These are phyloP conservation scores for Neonectria sp. DNA, from an alignment of 2,329 filamentous ascomycete genomes.

Conservation along the genomic window DNA sequence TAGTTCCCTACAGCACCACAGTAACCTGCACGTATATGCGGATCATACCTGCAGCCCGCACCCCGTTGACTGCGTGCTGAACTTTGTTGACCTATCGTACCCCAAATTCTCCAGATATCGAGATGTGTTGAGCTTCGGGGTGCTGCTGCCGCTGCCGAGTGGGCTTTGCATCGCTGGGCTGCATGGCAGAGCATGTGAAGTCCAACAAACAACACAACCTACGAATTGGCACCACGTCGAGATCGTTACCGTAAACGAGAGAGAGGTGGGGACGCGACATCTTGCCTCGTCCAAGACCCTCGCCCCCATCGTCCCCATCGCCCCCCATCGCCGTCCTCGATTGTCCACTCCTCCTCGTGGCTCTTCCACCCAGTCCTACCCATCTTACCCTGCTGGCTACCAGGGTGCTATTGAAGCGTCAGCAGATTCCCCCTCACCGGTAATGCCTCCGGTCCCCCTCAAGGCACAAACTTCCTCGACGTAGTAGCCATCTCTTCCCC, in stretches of 20 bases:
- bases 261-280: conserved; percentile 34
- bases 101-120: conserved; percentile 28
- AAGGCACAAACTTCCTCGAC: conserved; percentile 5
- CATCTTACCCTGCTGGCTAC: conserved; percentile 16
- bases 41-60: conserved; percentile 54
- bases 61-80: conserved; percentile 30
- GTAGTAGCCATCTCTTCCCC: conserved; percentile 17
- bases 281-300: conserved; percentile 34
- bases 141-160: conserved; percentile 34
- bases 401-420: conserved; percentile 25
- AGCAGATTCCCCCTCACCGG: conserved; percentile 31
- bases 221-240: conserved; percentile 15
- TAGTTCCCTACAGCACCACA: conserved; percentile 34
- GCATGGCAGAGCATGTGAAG: conserved; percentile 24
- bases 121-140: conserved; percentile 35
- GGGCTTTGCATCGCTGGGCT: conserved; percentile 39
- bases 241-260: conserved; percentile 13
- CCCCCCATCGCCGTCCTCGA: conserved; percentile 3
- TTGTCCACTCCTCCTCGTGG: conserved; percentile 1
- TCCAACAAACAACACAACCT: conserved; percentile 24
- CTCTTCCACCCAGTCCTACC: conserved; percentile 8
- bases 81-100: conserved; percentile 34
- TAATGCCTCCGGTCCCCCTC: conserved; percentile 21
- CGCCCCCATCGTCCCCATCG: conserved; percentile 16
- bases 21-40: conserved; percentile 53